Evolutionary conservation across 306 rosid species (phyloP).

Genomic region (Pachyrhizus erosus): DNA sequence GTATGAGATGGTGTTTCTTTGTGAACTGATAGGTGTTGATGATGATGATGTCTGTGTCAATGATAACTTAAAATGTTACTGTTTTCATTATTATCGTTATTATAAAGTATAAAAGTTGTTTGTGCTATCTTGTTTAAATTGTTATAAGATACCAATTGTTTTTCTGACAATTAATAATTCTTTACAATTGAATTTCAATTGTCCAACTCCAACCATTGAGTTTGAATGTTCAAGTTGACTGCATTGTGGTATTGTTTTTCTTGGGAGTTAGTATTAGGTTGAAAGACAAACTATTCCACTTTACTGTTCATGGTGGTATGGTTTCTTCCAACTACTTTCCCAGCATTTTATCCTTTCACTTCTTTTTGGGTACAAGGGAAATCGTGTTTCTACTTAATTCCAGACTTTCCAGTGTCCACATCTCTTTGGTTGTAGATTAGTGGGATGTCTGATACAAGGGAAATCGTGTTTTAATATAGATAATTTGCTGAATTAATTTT

Average conservation of each 20-base stretch:
- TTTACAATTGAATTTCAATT: constrained; percentile 17
- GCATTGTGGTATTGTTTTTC: neutral
- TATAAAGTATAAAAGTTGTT: neutral
- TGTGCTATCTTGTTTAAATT: no score
- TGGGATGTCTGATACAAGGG: no score
- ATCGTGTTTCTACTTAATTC: no score
- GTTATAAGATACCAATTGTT: neutral
- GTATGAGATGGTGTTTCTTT: neutral
- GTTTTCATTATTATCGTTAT: neutral
- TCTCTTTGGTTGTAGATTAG: no score
- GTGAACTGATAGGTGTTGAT: neutral
- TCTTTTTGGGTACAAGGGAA: no score
- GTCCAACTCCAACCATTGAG: no score
- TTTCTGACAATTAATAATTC: neutral
- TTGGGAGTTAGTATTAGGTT: neutral
- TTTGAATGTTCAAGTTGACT: neutral
- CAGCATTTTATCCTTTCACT: no score
- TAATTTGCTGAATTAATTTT: no score
- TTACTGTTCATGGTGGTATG: neutral
- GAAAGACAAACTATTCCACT: constrained; percentile 7
- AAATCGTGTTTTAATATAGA: no score
- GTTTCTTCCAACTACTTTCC: neutral
- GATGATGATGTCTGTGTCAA: neutral
- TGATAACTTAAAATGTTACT: constrained; percentile 19
- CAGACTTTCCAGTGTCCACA: no score